Evolutionary conservation across 768 basidiomycete species (phyloP), one percentile per base, ranked within the genome.

Genomic region (Pleurotus tuoliensis): DNA sequence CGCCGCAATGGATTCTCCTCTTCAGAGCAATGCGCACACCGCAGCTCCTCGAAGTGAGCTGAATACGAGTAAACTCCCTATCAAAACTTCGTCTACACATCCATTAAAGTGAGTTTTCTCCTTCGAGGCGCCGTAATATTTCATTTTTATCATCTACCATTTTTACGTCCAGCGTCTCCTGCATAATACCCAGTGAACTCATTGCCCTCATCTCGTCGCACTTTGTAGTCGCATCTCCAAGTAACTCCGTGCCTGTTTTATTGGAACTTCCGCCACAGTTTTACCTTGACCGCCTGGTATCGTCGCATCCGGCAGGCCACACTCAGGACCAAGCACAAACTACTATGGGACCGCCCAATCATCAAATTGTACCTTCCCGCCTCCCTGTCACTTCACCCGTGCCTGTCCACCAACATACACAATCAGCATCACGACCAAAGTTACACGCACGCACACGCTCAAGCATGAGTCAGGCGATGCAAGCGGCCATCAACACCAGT

Each of bases 1-100:
- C 56, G 75, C 76, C 5, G 86, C 86, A 0, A 81, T 88, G 39
- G 71, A 77, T 5, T 76, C 82, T 52, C 69, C 76, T 3, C 69
- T 76, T 7, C 55, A 61, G 54, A 47, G 54, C 44, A 3, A 56
- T 50, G 38, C 40, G 30, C 38, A 57, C 47, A 34, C 11, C 8
- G 47, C 45, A 53, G 54, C 62, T 43, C 20, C 52, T 18, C 40
- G 27, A 59, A 40, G 25, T 56, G 16, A 37, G 16, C 62, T 51
- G 44, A 43, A 34, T 8, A 15, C 30, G n/a, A 5, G 47, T n/a
- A 37, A 60, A 11, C 47, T 58, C 46, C 50, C 61, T 20, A 40
- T 86, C 56, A 93, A 90, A 65, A 93, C 90, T 1, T 92, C 90
- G 2, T 76, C 81, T 20, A 81, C 87, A 0, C 92, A 93, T 69